Evolutionary conservation across 768 basidiomycete genomes (phyloP).

Genomic region (Coprinopsis marcescibilis): DNA sequence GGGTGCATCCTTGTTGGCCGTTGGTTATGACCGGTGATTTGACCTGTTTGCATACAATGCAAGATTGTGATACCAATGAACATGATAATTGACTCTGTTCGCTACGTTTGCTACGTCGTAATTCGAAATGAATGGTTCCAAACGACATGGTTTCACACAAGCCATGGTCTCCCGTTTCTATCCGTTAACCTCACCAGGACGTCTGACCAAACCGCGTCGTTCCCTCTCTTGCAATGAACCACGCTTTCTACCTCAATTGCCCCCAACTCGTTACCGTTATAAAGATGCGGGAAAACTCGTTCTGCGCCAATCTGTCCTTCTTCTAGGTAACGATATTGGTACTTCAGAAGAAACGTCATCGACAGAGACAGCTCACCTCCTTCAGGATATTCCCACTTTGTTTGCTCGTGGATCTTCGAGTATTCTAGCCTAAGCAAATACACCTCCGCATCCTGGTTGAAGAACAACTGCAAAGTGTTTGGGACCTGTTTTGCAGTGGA

Average conservation of each 20-base stretch:
- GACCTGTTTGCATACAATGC: neutral
- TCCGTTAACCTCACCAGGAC: slow-evolving; percentile 12
- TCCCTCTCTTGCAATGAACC: slow-evolving; percentile 17
- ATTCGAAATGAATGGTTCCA: too few species aligned
- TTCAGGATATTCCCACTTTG: slow-evolving; percentile 47
- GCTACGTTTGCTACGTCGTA: too few species aligned
- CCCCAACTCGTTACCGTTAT: slow-evolving; percentile 41
- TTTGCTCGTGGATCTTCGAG: slow-evolving; percentile 28
- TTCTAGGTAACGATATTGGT: slow-evolving; percentile 16
- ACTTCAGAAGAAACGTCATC: neutral
- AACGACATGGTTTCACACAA: too few species aligned
- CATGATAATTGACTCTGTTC: too few species aligned
- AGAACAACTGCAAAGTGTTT: slow-evolving; percentile 43
- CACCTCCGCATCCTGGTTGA: slow-evolving; percentile 30
- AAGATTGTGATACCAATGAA: too few species aligned
- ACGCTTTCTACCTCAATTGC: slow-evolving; percentile 40
- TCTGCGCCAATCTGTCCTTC: slow-evolving; percentile 39
- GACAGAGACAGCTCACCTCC: slow-evolving; percentile 17
- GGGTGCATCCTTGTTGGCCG: slow-evolving; percentile 51
- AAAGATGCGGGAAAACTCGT: slow-evolving; percentile 49
- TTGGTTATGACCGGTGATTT: slow-evolving; percentile 16
- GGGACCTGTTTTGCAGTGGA: slow-evolving; percentile 47
- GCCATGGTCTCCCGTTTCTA: neutral
- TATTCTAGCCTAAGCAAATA: slow-evolving; percentile 42
- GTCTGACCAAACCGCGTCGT: slow-evolving; percentile 26